phyloP scores from a whole-genome alignment of 257 asterid genomes.

The Solanum verrucosum region DNA sequence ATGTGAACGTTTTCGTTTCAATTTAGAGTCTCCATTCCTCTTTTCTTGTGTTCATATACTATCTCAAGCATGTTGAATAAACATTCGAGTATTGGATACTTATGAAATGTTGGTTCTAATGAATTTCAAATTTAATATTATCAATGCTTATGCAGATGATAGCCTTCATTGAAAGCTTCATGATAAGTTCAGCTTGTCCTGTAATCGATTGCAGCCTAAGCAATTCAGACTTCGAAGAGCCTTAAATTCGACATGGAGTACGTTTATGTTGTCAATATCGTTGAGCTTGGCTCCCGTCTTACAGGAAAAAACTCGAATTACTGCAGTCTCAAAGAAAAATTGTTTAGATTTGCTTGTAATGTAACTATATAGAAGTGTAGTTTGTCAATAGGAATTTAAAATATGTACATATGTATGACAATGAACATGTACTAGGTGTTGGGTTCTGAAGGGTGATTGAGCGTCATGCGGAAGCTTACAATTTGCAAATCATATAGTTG shows the following conservation, averaged over 20 bases:
- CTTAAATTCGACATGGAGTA: not conserved
- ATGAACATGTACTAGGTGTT: not conserved
- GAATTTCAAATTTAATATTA: not conserved
- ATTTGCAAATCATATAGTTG: too few relatives aligned
- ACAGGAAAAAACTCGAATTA: not conserved
- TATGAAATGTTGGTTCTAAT: not conserved
- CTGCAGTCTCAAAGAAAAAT: not conserved
- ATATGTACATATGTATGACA: not conserved
- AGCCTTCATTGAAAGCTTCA: constrained; percentile 59
- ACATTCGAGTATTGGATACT: not conserved
- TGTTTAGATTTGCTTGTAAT: not conserved
- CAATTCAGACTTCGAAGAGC: constrained; percentile 10
- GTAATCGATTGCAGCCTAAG: constrained; percentile 12
- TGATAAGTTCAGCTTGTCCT: constrained; percentile 33
- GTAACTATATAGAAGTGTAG: not conserved
- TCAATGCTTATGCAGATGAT: constrained; percentile 39
- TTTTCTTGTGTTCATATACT: not conserved
- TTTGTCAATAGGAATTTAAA: not conserved
- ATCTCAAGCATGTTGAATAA: not conserved
- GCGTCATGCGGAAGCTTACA: too few relatives aligned
- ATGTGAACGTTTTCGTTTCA: not conserved
- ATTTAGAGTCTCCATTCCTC: not conserved
- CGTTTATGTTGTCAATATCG: not conserved
- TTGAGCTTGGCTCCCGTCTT: not conserved
- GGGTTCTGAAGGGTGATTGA: too few relatives aligned